A percentile compares a stretch with the other conserved stretches of the same genome.
phyloP scores from a whole-genome alignment of 495 filamentous ascomycete species.

The Hyaloscypha variabilis region DNA sequence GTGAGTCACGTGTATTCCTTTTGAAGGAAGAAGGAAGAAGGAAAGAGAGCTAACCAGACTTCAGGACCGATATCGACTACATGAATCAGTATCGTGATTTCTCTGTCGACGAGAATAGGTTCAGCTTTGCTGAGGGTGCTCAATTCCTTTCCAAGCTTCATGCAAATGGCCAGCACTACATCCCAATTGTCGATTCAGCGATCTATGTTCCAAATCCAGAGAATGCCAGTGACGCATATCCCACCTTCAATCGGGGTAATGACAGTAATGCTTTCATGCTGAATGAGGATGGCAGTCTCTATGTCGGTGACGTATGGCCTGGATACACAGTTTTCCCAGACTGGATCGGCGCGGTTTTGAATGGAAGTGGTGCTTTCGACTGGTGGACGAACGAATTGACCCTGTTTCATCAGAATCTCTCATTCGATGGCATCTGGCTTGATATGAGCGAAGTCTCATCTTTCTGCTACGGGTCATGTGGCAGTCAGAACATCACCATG shows the following conservation, averaged over 20 bases:
- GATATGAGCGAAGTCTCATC: slow-evolving; percentile 85
- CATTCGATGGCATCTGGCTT: slow-evolving; percentile 88
- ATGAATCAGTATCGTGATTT: slow-evolving; percentile 73
- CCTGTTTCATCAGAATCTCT: slow-evolving; percentile 59
- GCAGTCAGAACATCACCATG: slow-evolving; percentile 64
- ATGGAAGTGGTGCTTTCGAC: slow-evolving; percentile 53
- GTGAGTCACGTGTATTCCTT: too few relatives aligned
- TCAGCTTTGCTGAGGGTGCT: slow-evolving; percentile 63
- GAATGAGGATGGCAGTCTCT: slow-evolving; percentile 68
- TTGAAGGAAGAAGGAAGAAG: too few relatives aligned
- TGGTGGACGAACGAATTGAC: slow-evolving; percentile 77
- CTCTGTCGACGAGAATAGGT: slow-evolving; percentile 70
- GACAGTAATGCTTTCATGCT: slow-evolving; percentile 68
- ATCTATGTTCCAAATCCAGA: slow-evolving; percentile 77
- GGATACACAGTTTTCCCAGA: slow-evolving; percentile 75
- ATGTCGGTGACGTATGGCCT: slow-evolving; percentile 86
- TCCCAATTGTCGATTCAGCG: slow-evolving; percentile 85
- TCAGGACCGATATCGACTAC: slow-evolving; percentile 81
- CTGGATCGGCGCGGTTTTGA: slow-evolving; percentile 62
- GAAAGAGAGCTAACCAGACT: too few relatives aligned
- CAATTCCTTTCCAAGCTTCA: slow-evolving; percentile 70
- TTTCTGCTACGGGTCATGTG: slow-evolving; percentile 82
- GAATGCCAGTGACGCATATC: slow-evolving; percentile 71
- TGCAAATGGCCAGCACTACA: slow-evolving; percentile 67
- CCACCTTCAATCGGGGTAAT: slow-evolving; percentile 68